A percentile compares a stretch with the other conserved stretches of the same genome.
These are phyloP conservation scores for Angomonas ambiguus DNA, from an alignment of 208 protist genomes.

Conservation along the genomic window DNA sequence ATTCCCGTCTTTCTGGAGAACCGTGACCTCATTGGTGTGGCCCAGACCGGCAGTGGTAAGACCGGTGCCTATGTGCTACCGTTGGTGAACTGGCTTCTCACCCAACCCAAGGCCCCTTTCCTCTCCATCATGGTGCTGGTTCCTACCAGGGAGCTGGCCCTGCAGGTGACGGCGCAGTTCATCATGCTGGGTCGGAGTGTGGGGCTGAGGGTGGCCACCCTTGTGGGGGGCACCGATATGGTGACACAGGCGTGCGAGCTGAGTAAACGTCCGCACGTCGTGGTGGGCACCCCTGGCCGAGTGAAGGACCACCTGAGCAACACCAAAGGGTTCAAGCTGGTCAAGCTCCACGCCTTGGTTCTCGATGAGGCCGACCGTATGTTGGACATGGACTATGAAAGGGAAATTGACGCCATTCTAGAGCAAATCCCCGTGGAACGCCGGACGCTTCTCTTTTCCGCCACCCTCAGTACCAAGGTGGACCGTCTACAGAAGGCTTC, in stretches of 20 bases:
- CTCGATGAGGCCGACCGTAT: conserved; percentile 99
- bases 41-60: conserved; percentile 99
- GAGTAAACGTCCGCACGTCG: conserved; percentile 94
- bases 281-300: conserved; percentile 97
- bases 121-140: conserved; percentile 93
- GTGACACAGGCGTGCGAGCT: conserved; percentile 94
- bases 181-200: conserved; percentile 87
- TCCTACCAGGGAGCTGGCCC: conserved; percentile 97
- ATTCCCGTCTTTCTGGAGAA: conserved; percentile 92
- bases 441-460: conserved; percentile 96
- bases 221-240: conserved; percentile 95
- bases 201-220: conserved; percentile 81
- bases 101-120: conserved; percentile 84
- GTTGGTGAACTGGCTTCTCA: conserved; percentile 96
- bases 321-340: conserved; percentile 97
- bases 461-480: conserved; percentile 98
- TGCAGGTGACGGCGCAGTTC: conserved; percentile 96
- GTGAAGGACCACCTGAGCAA: conserved; percentile 98
- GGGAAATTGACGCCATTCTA: conserved; percentile 96
- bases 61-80: conserved; percentile 98
- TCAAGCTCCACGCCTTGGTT: conserved; percentile 94
- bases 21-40: conserved; percentile 95
- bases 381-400: conserved; percentile 98
- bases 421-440: conserved; percentile 87
- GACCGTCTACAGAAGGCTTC: conserved; percentile 97